Evolutionary conservation across 805 yeast species (phyloP).

Genomic region (Saturnispora hagleri): DNA sequence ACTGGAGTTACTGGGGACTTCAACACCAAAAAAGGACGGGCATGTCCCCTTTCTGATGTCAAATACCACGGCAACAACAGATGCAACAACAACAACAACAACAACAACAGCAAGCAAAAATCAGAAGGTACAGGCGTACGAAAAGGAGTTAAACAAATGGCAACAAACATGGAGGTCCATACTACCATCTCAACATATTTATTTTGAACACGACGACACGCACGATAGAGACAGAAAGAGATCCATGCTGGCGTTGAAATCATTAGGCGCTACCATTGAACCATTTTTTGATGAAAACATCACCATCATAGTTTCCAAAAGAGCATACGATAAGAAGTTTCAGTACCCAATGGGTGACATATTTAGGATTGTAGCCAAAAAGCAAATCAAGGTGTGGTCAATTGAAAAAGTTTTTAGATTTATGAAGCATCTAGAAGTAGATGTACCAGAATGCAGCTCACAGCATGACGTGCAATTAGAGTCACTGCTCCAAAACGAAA

Average conservation of each 20-base stretch:
- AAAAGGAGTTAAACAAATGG: slow-evolving; percentile 43
- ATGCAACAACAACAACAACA: background rate
- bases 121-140: slow-evolving; percentile 10
- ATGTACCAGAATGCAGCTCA: slow-evolving; percentile 17
- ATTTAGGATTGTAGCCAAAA: slow-evolving; percentile 49
- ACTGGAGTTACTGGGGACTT: slow-evolving; percentile 9
- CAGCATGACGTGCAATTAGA: slow-evolving; percentile 31
- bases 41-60: slow-evolving; percentile 8
- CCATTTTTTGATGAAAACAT: slow-evolving; percentile 52
- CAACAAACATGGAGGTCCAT: slow-evolving; percentile 51
- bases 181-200: slow-evolving; percentile 46
- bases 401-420: slow-evolving; percentile 79
- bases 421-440: slow-evolving; percentile 51
- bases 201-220: slow-evolving; percentile 41
- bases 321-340: slow-evolving; percentile 35
- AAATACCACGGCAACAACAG: slow-evolving; percentile 3
- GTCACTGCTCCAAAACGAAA: slow-evolving; percentile 72
- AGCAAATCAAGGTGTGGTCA: slow-evolving; percentile 76
- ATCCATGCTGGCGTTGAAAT: slow-evolving; percentile 28
- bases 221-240: slow-evolving; percentile 28
- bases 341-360: slow-evolving; percentile 51
- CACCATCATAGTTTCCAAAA: slow-evolving; percentile 71
- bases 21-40: slow-evolving; percentile 16
- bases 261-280: slow-evolving; percentile 48
- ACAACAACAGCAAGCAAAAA: slow-evolving; percentile 4